A percentile compares a stretch with the other conserved stretches of the same genome.
These are phyloP conservation scores for Puccinia novopanici DNA, from an alignment of 1,284 basidiomycete genomes.

Conservation along the genomic window DNA sequence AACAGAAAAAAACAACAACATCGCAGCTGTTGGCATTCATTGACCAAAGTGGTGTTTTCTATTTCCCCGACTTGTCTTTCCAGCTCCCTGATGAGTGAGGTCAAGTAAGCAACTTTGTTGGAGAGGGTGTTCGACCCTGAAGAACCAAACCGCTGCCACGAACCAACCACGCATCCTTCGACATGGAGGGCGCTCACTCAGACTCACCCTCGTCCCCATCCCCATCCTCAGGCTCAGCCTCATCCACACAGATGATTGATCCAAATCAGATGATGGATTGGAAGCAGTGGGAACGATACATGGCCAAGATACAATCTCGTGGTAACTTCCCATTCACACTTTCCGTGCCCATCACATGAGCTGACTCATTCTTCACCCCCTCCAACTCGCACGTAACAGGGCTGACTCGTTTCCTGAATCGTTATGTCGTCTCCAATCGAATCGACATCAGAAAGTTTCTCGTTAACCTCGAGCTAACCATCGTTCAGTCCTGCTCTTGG, in stretches of 20 bases:
- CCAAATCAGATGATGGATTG: conserved; percentile 19
- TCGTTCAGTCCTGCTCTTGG: neutral
- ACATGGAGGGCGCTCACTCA: neutral
- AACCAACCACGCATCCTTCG: too few relatives aligned
- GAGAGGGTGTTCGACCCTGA: too few relatives aligned
- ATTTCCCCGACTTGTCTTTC: too few relatives aligned
- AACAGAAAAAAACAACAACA: too few relatives aligned
- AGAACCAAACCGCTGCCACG: too few relatives aligned
- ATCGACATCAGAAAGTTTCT: conserved; percentile 22
- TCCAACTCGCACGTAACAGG: neutral
- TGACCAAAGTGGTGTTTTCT: too few relatives aligned
- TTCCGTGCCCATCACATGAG: too few relatives aligned
- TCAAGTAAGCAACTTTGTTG: too few relatives aligned
- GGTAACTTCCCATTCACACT: neutral
- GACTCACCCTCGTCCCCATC: neutral
- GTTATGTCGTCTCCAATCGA: neutral
- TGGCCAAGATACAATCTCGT: neutral
- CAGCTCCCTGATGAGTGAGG: too few relatives aligned
- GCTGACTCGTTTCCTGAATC: conserved; percentile 9
- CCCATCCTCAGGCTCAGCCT: neutral
- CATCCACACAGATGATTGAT: neutral
- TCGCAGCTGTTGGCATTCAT: too few relatives aligned
- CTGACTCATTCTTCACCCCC: neutral
- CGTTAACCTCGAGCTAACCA: conserved; percentile 14
- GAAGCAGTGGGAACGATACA: conserved; percentile 10